Base-by-base conservation (phyloP, 805 yeast genomes). In the Saccharomycopsis sp. region DNA sequence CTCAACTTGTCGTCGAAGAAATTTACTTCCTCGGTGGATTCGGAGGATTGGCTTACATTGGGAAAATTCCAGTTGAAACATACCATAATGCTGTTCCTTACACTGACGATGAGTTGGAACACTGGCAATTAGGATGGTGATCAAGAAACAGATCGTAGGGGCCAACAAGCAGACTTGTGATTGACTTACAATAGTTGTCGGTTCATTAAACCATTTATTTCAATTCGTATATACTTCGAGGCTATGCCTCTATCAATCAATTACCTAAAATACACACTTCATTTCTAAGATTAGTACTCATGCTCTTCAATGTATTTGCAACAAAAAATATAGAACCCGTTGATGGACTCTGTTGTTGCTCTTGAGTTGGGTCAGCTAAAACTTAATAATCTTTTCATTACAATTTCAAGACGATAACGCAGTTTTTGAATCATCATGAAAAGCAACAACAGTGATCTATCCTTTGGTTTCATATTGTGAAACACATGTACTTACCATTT, bases 21-120 rank as follows among this genome's bases (percentile, higher is more conserved):
- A 15, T 52, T 18, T 18, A 53, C 50, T 77, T 85, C 65, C 74
- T 88, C 47, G 95, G 95, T 46, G 95, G 94, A 0, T 87, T 87
- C 67, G 95, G 95, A 47, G 87, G 84, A 64, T 75, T 81, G 55
- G 88, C 91, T 20, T 89, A 78, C 68, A 87, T 87, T 63, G 95
- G 95, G 15, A 73, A 76, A 41, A 76, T 87, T 58, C 79, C 83
- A 52, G 71, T 76, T 16, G 85, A 80, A 2, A 66, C 75, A 57
- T 87, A 87, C 67, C 75, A 77, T n/a, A 48, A 48, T 3, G 47
- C 57, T 41, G 50, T 21, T 2, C 57, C 57, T 15, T 51, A 34
- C 29, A 44, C 48, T 44, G 40, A 37, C 18, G 48, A 55, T 3
- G 56, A 53, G 29, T 34, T 53, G 16, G 23, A 12, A 8, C 56